phyloP scores from a whole-genome alignment of 2,329 filamentous ascomycete genomes.

The Capronia epimyces region DNA sequence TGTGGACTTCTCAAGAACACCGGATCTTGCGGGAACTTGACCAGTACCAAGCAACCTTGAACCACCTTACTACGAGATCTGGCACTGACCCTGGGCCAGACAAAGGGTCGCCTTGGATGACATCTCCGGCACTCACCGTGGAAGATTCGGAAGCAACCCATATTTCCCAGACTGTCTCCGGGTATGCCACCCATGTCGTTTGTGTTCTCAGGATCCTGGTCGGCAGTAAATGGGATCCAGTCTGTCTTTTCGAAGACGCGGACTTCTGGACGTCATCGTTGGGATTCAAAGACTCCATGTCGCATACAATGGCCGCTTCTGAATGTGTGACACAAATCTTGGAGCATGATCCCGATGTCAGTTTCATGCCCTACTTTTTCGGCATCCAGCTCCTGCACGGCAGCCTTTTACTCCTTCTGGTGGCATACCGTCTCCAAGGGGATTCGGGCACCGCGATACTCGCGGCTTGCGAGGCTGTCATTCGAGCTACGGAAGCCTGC shows the following conservation, averaged over 20 bases:
- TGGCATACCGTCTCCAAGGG: conserved; percentile 46
- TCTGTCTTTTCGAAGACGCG: conserved; percentile 47
- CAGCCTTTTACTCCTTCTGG: conserved; percentile 47
- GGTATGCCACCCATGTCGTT: conserved; percentile 46
- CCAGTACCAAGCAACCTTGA: conserved; percentile 39
- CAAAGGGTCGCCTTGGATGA: conserved; percentile 12
- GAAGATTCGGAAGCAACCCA: conserved; percentile 31
- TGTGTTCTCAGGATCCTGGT: conserved; percentile 48
- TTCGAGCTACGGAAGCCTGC: conserved; percentile 49
- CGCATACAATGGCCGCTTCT: conserved; percentile 46
- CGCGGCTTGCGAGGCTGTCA: conserved; percentile 47
- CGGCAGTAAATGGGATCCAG: conserved; percentile 48
- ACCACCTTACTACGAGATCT: conserved; percentile 25
- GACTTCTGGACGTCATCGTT: conserved; percentile 48
- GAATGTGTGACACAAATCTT: conserved; percentile 46
- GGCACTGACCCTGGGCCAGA: conserved; percentile 5
- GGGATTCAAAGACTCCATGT: conserved; percentile 44
- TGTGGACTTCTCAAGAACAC: conserved; percentile 31
- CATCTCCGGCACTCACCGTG: conserved; percentile 12
- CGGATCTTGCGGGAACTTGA: conserved; percentile 37
- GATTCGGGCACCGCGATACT: conserved; percentile 35
- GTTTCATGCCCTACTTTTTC: conserved; percentile 51
- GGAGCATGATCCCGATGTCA: conserved; percentile 46
- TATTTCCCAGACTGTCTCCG: conserved; percentile 39
- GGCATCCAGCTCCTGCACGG: conserved; percentile 51